phyloP scores from a whole-genome alignment of 495 filamentous ascomycete species.

The Neurospora sp. region DNA sequence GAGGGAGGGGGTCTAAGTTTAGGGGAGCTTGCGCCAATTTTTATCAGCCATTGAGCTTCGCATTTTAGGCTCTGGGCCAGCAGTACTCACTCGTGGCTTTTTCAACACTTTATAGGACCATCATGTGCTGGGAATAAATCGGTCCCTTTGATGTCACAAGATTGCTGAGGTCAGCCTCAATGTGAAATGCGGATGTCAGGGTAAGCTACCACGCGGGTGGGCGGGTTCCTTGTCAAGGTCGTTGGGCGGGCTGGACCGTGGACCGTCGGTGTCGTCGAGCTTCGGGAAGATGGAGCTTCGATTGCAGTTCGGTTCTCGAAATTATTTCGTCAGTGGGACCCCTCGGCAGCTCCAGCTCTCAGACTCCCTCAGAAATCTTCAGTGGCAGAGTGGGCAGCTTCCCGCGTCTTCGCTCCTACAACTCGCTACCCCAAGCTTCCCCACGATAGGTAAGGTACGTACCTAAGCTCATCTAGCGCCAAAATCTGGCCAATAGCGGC shows the following conservation, averaged over 20 bases:
- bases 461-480: background rate
- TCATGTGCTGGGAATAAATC: background rate
- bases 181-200: background rate
- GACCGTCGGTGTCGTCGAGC: background rate
- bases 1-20: background rate
- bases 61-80: background rate
- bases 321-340: background rate
- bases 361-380: background rate
- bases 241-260: background rate
- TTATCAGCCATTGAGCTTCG: background rate
- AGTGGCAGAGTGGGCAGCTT: background rate
- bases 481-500: background rate
- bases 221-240: background rate
- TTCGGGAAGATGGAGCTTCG: background rate
- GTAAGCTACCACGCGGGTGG: background rate
- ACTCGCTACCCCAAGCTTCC: background rate
- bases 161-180: background rate
- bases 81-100: background rate
- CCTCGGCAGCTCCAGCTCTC: background rate
- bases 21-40: conserved; percentile 8
- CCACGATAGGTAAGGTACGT: background rate
- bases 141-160: background rate
- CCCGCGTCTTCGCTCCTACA: background rate
- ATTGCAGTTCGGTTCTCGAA: background rate
- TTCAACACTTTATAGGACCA: background rate